A percentile compares a stretch with the other conserved stretches of the same genome.
Conservation (phyloP, 306 rosid genomes). For the Mimosa pudica region DNA sequence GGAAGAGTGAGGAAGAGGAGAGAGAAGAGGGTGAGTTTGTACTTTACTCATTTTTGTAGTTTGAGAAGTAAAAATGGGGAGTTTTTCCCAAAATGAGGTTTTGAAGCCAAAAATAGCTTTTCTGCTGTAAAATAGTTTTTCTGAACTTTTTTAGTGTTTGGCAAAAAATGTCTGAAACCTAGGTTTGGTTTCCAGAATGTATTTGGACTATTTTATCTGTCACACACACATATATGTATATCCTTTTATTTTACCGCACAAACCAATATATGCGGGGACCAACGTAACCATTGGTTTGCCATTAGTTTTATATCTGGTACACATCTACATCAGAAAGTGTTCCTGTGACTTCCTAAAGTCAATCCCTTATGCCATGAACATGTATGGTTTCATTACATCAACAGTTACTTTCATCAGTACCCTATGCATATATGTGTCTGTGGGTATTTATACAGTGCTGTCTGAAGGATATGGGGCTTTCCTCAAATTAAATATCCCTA, state of each 20-base stretch:
- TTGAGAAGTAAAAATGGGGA: too few relatives aligned
- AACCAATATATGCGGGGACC: slow-evolving; percentile 54
- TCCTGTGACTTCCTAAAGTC: slow-evolving; percentile 36
- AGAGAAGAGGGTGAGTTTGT: too few relatives aligned
- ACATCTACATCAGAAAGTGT: slow-evolving; percentile 40
- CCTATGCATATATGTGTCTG: not conserved
- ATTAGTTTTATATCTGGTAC: slow-evolving; percentile 32
- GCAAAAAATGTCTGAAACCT: too few relatives aligned
- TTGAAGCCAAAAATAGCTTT: too few relatives aligned
- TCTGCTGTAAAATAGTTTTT: too few relatives aligned
- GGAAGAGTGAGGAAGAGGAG: too few relatives aligned
- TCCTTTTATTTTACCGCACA: slow-evolving; percentile 39
- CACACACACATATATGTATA: not conserved
- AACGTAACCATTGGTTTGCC: slow-evolving; percentile 18
- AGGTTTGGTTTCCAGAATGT: too few relatives aligned
- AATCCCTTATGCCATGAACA: slow-evolving; percentile 32
- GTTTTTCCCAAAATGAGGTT: too few relatives aligned
- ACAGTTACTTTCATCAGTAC: slow-evolving; percentile 35
- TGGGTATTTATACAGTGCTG: not conserved
- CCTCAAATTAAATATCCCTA: not conserved
- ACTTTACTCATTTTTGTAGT: too few relatives aligned
- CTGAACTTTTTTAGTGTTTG: too few relatives aligned
- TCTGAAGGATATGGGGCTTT: not conserved
- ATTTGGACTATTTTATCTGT: slow-evolving; percentile 56
- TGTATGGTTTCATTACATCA: slow-evolving; percentile 46